Evolutionary conservation across 768 basidiomycete species (phyloP).

Genomic region (Podaxis carcinomalis): DNA sequence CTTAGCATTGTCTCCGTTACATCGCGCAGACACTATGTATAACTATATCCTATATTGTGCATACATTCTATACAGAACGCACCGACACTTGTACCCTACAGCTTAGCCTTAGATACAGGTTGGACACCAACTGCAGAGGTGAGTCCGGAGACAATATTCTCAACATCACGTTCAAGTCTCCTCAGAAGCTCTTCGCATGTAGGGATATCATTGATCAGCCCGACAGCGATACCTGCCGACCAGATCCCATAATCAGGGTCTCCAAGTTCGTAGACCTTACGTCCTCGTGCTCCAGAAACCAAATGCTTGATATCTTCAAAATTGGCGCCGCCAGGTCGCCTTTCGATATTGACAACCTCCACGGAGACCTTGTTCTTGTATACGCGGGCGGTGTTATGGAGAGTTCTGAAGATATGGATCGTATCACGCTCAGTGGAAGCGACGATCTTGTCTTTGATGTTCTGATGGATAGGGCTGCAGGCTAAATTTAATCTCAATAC

Average conservation of each 20-base stretch:
- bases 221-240: slow-evolving; percentile 62
- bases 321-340: slow-evolving; percentile 76
- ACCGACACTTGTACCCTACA: slow-evolving; percentile 22
- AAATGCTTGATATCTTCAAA: slow-evolving; percentile 82
- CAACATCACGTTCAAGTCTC: slow-evolving; percentile 71
- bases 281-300: slow-evolving; percentile 67
- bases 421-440: slow-evolving; percentile 80
- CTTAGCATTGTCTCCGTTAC: no score
- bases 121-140: slow-evolving; percentile 20
- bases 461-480: slow-evolving; percentile 75
- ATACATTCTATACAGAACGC: no score
- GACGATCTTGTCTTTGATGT: slow-evolving; percentile 89
- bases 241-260: slow-evolving; percentile 89
- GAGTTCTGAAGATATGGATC: slow-evolving; percentile 84
- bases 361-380: slow-evolving; percentile 80
- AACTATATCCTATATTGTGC: no score
- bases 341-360: slow-evolving; percentile 84
- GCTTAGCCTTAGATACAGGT: slow-evolving; percentile 27
- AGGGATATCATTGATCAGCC: slow-evolving; percentile 80
- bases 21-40: neutral
- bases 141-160: slow-evolving; percentile 56
- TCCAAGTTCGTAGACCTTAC: slow-evolving; percentile 75
- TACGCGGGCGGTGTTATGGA: slow-evolving; percentile 81
- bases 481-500: slow-evolving; percentile 47
- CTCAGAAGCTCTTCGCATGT: slow-evolving; percentile 70